Conservation (phyloP, 495 filamentous ascomycete genomes). For the Hyaloscypha hepaticicola region DNA sequence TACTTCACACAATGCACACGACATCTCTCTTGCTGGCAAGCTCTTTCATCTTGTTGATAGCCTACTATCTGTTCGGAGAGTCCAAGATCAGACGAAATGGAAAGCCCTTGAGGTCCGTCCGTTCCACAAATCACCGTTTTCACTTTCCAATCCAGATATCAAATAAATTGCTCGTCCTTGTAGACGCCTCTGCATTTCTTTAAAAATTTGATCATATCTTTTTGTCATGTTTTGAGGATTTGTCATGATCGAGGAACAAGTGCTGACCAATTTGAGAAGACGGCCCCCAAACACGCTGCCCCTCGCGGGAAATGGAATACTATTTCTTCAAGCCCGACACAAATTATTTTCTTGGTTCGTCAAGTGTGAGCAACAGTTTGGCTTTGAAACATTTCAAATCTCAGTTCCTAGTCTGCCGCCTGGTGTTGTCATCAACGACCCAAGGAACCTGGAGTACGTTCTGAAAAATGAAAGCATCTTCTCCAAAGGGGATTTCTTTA, state of each 20-base stretch:
- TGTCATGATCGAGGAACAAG: neutral
- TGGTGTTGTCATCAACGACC: conserved; percentile 58
- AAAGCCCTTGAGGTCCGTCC: conserved; percentile 32
- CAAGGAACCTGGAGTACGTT: conserved; percentile 56
- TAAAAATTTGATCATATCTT: neutral
- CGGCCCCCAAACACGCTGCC: conserved; percentile 56
- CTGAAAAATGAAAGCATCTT: conserved; percentile 58
- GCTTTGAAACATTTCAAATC: conserved; percentile 55
- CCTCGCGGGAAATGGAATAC: conserved; percentile 56
- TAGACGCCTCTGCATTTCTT: neutral
- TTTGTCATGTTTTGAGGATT: conserved; percentile 2
- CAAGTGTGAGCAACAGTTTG: conserved; percentile 51
- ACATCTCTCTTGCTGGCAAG: conserved; percentile 10
- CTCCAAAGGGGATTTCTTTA: conserved; percentile 58
- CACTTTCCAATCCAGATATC: neutral
- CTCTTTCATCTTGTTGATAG: conserved; percentile 10
- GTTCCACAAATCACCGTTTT: neutral
- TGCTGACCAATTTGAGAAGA: conserved; percentile 25
- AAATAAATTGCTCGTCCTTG: neutral
- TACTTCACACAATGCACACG: conserved; percentile 17
- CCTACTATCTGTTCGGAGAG: conserved; percentile 30
- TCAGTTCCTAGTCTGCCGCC: conserved; percentile 56
- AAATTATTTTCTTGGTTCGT: conserved; percentile 60
- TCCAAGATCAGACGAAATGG: conserved; percentile 39
- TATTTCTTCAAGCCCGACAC: conserved; percentile 55